These are phyloP conservation scores for Gnaphalium uliginosum DNA, from an alignment of 129 eudicot species.

Conservation along the genomic window DNA sequence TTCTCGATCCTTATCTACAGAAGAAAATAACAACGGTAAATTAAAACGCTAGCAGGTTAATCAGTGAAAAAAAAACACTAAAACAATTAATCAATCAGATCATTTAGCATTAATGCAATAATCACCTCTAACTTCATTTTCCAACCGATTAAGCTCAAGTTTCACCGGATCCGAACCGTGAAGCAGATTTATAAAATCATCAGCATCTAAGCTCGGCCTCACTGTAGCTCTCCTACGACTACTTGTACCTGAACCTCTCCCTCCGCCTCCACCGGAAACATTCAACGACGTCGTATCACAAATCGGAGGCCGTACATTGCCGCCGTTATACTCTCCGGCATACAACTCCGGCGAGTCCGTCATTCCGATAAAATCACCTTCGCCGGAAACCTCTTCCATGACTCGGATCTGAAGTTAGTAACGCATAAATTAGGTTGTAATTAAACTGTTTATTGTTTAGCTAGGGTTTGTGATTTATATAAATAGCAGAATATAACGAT, in stretches of 20 bases:
- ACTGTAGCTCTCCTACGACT: constrained; percentile 60
- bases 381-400: constrained; percentile 67
- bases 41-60: constrained; percentile 15
- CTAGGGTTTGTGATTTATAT: constrained; percentile 30
- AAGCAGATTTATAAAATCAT: constrained; percentile 69
- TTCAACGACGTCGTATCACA: constrained; percentile 45
- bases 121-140: constrained; percentile 95
- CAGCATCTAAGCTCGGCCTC: constrained; percentile 85
- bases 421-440: constrained; percentile 45
- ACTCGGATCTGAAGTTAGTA: constrained; percentile 53
- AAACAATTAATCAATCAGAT: constrained; percentile 32
- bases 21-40: constrained; percentile 21
- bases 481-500: not conserved
- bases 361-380: constrained; percentile 41
- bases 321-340: constrained; percentile 46
- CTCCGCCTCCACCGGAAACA: constrained; percentile 38
- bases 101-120: constrained; percentile 36
- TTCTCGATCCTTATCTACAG: constrained; percentile 81
- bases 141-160: constrained; percentile 91
- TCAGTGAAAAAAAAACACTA: constrained; percentile 16
- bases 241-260: constrained; percentile 31
- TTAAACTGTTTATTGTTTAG: constrained; percentile 19
- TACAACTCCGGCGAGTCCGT: constrained; percentile 39
- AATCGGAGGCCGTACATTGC: constrained; percentile 48
- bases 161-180: constrained; percentile 99